These are phyloP conservation scores for Schizophyllum amplum DNA, from an alignment of 1,284 basidiomycete genomes.

Conservation along the genomic window DNA sequence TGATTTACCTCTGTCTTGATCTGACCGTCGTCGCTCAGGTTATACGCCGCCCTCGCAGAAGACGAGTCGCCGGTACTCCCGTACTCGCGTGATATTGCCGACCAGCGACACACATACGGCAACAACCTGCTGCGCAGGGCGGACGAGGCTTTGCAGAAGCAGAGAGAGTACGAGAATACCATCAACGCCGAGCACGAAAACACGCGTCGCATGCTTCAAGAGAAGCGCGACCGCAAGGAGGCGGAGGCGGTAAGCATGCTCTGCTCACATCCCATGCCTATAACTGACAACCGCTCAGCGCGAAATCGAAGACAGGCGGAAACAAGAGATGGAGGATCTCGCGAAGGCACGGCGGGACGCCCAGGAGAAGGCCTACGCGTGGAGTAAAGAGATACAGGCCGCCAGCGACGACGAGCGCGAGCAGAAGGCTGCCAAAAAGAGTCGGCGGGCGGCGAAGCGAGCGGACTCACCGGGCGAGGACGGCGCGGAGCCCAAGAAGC, in stretches of 20 bases:
- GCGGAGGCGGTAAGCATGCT: conserved; percentile 41
- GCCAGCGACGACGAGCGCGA: conserved; percentile 74
- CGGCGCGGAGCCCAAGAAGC: conserved; percentile 40
- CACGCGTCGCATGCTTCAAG: conserved; percentile 59
- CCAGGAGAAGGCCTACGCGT: conserved; percentile 72
- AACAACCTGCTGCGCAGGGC: conserved; percentile 74
- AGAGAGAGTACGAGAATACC: conserved; percentile 70
- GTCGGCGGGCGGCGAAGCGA: conserved; percentile 42
- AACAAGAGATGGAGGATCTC: conserved; percentile 52
- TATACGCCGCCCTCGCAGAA: conserved; percentile 76
- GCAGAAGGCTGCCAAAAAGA: conserved; percentile 47
- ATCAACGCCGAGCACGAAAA: conserved; percentile 66
- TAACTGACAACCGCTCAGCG: neutral
- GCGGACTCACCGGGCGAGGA: conserved; percentile 44
- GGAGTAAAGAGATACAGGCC: conserved; percentile 58
- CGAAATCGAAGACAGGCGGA: conserved; percentile 39
- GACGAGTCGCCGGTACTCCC: conserved; percentile 68
- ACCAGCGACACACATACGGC: conserved; percentile 83
- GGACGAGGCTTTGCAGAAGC: conserved; percentile 69
- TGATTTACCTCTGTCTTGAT: neutral
- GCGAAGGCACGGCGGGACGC: conserved; percentile 68
- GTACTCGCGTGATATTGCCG: conserved; percentile 80
- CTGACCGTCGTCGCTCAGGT: conserved; percentile 30
- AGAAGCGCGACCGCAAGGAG: conserved; percentile 55
- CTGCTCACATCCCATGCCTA: neutral